These are phyloP conservation scores for Zea luxurians DNA, from an alignment of 176 grass and related monocot species.

Conservation along the genomic window DNA sequence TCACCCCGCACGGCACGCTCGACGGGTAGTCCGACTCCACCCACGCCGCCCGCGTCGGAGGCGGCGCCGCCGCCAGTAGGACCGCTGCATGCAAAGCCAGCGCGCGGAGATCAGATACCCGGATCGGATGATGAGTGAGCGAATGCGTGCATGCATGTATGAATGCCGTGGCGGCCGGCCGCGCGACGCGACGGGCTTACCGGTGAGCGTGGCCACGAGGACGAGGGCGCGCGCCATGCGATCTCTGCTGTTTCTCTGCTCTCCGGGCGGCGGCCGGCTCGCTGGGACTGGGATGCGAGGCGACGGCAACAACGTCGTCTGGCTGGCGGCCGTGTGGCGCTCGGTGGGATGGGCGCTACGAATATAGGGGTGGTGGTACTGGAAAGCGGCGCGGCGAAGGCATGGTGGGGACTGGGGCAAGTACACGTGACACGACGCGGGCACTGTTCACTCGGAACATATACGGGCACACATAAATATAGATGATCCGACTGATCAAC, in stretches of 20 bases:
- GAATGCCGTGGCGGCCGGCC: too few relatives aligned
- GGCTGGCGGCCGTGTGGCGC: too few relatives aligned
- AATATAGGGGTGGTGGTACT: too few relatives aligned
- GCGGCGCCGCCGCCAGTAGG: neutral
- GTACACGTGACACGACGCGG: constrained; percentile 24
- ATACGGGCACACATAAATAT: neutral
- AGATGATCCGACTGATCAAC: constrained; percentile 10
- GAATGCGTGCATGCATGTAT: neutral
- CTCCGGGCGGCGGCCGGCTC: too few relatives aligned
- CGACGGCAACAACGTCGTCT: too few relatives aligned
- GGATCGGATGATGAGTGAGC: neutral
- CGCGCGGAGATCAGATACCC: neutral
- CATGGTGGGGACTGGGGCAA: neutral
- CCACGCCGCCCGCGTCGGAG: constrained; percentile 49
- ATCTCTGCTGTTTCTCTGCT: too few relatives aligned
- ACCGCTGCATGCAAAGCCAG: constrained; percentile 21
- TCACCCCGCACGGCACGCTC: constrained; percentile 47
- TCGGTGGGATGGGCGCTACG: too few relatives aligned
- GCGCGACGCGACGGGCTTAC: too few relatives aligned
- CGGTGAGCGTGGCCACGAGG: too few relatives aligned
- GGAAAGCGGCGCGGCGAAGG: constrained; percentile 11
- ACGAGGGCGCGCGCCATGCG: too few relatives aligned
- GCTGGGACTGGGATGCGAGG: too few relatives aligned
- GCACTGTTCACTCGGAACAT: neutral
- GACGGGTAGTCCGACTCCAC: constrained; percentile 58